A percentile compares a stretch with the other conserved stretches of the same genome.
These are phyloP conservation scores for Fraxinus cuspidata DNA, from an alignment of 257 asterid genomes.

Conservation along the genomic window DNA sequence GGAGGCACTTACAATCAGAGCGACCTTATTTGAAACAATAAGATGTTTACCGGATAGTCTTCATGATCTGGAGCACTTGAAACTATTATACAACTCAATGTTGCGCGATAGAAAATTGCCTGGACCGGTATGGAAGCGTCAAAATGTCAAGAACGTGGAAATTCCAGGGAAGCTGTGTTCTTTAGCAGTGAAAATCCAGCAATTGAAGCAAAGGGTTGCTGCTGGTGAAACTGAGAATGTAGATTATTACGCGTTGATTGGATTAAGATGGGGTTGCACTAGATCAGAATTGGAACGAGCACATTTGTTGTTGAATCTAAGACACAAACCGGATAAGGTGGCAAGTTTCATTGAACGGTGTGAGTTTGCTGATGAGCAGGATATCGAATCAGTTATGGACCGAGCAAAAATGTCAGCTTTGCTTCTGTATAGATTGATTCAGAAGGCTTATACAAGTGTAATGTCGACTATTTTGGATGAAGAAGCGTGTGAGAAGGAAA, in stretches of 20 bases:
- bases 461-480: conserved; percentile 71
- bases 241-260: conserved; percentile 77
- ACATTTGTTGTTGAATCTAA: conserved; percentile 69
- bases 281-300: conserved; percentile 86
- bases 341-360: conserved; percentile 73
- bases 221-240: conserved; percentile 79
- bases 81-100: conserved; percentile 80
- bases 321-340: conserved; percentile 87
- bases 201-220: conserved; percentile 76
- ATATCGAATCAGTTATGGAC: conserved; percentile 68
- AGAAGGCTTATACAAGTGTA: conserved; percentile 67
- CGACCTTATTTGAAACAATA: conserved; percentile 68
- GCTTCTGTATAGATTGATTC: conserved; percentile 81
- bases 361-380: conserved; percentile 75
- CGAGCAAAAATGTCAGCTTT: conserved; percentile 74
- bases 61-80: conserved; percentile 91
- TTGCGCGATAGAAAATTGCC: conserved; percentile 74
- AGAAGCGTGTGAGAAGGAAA: conserved; percentile 64
- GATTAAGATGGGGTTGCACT: conserved; percentile 78
- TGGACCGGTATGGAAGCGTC: conserved; percentile 86
- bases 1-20: conserved; percentile 72
- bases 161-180: conserved; percentile 88
- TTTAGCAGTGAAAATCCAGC: conserved; percentile 74
- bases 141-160: conserved; percentile 72
- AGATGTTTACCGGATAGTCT: conserved; percentile 83